Percentiles rank a stretch among this genome's conserved stretches.
These are phyloP conservation scores for Backusella psychrophila DNA, from an alignment of 192 early-diverging fungal species.

Conservation along the genomic window DNA sequence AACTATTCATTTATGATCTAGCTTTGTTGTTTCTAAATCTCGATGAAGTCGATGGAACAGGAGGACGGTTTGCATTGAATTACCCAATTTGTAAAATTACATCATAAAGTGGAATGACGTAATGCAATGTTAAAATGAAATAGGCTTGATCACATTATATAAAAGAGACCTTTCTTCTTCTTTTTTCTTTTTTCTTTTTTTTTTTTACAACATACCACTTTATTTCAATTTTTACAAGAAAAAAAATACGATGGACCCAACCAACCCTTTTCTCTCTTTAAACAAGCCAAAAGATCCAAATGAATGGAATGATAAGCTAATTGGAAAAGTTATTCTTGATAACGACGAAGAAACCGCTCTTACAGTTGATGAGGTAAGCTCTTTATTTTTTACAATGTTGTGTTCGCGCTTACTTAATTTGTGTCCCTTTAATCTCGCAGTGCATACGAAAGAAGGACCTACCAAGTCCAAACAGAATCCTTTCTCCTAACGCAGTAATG, in stretches of 20 bases:
- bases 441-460: conserved; percentile 37
- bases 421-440: conserved; percentile 10
- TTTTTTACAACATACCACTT: too few relatives aligned
- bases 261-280: background rate
- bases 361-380: conserved; percentile 11
- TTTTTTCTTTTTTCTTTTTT: background rate
- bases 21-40: background rate
- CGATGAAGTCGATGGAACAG: background rate
- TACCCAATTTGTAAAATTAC: background rate
- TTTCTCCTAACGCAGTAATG: conserved; percentile 31
- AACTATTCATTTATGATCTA: background rate
- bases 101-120: background rate
- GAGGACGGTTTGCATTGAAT: background rate
- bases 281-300: background rate
- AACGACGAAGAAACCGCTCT: conserved; percentile 8
- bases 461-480: conserved; percentile 39
- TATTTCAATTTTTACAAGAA: background rate
- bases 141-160: background rate
- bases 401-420: background rate
- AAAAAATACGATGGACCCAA: background rate
- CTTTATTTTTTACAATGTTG: background rate
- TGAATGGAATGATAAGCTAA: conserved; percentile 30
- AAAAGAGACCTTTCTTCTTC: background rate
- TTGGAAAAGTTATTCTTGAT: conserved; percentile 31
- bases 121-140: background rate